These are phyloP conservation scores for Blastocystis sp. DNA, from an alignment of 352 stramenopile species.

Conservation along the genomic window DNA sequence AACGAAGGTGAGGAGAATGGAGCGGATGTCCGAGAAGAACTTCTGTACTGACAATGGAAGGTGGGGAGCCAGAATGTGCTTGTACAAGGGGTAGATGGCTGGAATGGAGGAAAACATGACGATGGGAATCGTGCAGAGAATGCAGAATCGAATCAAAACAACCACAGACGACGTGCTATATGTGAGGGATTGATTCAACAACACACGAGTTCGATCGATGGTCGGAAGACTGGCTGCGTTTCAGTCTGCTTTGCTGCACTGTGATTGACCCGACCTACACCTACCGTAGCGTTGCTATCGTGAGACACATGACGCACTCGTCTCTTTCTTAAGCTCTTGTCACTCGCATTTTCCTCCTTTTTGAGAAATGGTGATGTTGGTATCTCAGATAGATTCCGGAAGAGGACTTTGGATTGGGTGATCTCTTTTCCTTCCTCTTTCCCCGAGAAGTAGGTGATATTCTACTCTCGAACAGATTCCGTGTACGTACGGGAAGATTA, in stretches of 20 bases:
- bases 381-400: background rate
- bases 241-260: background rate
- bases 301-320: background rate
- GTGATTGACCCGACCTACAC: too few species aligned
- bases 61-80: constrained; percentile 1
- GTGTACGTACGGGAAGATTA: background rate
- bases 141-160: background rate
- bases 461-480: background rate
- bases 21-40: constrained; percentile 23
- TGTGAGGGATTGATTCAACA: too few species aligned
- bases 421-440: background rate
- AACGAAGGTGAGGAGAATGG: background rate
- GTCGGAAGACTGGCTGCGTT: background rate
- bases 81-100: constrained; percentile 39
- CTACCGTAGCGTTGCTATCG: background rate
- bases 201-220: background rate
- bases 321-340: too few species aligned
- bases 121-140: background rate
- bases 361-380: background rate
- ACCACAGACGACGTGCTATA: background rate
- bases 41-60: background rate
- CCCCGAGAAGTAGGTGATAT: background rate
- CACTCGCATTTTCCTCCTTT: background rate
- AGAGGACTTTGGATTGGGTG: background rate
- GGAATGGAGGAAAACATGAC: constrained; percentile 31